Evolutionary conservation across 306 rosid species (phyloP).

Genomic region (Glycyrrhiza uralensis): DNA sequence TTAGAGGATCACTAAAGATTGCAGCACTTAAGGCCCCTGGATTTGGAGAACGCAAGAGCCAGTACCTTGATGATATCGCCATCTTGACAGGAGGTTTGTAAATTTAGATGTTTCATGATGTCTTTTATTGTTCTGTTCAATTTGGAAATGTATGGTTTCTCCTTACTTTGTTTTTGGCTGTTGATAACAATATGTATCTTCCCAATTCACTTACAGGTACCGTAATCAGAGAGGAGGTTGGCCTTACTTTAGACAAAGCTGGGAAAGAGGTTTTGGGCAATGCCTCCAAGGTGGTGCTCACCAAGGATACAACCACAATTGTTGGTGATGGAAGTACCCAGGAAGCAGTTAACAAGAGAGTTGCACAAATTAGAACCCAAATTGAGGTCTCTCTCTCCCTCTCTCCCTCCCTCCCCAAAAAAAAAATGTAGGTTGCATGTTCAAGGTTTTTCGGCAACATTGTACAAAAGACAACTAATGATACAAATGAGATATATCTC

Average conservation of each 20-base stretch:
- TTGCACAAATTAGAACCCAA: conserved; percentile 77
- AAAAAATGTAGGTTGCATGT: neutral
- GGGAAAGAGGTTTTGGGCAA: conserved; percentile 89
- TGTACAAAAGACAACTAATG: neutral
- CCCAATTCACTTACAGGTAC: conserved; percentile 54
- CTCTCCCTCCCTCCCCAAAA: neutral
- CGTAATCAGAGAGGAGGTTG: conserved; percentile 94
- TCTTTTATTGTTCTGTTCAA: neutral
- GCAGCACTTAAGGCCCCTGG: conserved; percentile 99
- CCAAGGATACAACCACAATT: conserved; percentile 85
- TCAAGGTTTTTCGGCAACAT: neutral
- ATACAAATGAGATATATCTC: neutral
- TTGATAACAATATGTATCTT: neutral
- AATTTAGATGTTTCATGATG: neutral
- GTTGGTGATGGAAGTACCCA: conserved; percentile 99
- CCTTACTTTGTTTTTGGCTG: neutral
- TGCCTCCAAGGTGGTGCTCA: conserved; percentile 95
- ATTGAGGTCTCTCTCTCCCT: conserved; percentile 59
- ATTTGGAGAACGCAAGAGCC: conserved; percentile 99
- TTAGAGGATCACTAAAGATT: conserved; percentile 94
- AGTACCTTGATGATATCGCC: conserved; percentile 97
- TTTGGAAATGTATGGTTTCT: neutral
- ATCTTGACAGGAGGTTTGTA: conserved; percentile 82
- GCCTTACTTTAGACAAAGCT: conserved; percentile 85
- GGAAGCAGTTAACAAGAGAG: conserved; percentile 89